Conservation (phyloP, 768 basidiomycete species). For the Termitomyces eurrhizus region DNA sequence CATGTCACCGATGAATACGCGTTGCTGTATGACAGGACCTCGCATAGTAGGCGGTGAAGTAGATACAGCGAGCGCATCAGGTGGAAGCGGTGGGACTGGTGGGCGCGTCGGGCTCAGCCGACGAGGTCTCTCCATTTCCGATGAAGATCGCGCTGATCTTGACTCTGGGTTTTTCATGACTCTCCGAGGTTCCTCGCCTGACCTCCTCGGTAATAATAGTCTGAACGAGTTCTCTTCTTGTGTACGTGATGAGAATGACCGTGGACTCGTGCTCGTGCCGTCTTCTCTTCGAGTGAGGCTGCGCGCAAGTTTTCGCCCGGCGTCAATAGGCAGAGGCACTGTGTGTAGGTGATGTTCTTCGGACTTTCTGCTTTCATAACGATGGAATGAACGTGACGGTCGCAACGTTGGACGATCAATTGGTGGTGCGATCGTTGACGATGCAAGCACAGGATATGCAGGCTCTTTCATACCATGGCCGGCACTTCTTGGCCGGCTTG, state of each 20-base stretch:
- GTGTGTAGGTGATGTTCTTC: slow-evolving; percentile 25
- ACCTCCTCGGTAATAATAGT: slow-evolving; percentile 8
- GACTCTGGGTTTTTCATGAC: slow-evolving; percentile 15
- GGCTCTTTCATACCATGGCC: slow-evolving; percentile 14
- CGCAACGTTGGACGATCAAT: slow-evolving; percentile 31
- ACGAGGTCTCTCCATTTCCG: slow-evolving; percentile 21
- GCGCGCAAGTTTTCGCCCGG: slow-evolving; percentile 28
- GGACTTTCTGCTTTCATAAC: slow-evolving; percentile 29
- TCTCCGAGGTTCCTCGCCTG: slow-evolving; percentile 17
- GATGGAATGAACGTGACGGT: slow-evolving; percentile 61
- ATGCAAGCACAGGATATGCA: slow-evolving; percentile 7
- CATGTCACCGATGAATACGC: slow-evolving; percentile 74
- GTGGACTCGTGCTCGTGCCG: slow-evolving; percentile 9
- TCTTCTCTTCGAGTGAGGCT: slow-evolving; percentile 31
- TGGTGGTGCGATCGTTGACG: slow-evolving; percentile 6
- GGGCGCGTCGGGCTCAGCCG: slow-evolving; percentile 24
- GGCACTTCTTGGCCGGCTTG: slow-evolving; percentile 14
- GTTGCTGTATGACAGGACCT: slow-evolving; percentile 49
- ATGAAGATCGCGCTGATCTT: slow-evolving; percentile 19
- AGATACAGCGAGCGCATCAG: slow-evolving; percentile 29
- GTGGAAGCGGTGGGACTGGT: slow-evolving; percentile 35
- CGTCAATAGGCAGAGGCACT: slow-evolving; percentile 29
- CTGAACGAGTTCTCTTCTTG: slow-evolving; percentile 8
- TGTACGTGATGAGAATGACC: slow-evolving; percentile 20
- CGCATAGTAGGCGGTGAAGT: slow-evolving; percentile 22